Percentiles rank a stretch among this genome's conserved stretches.
Evolutionary conservation across 2,329 filamentous ascomycete species (phyloP).

Genomic region (Talaromyces pinophilus): DNA sequence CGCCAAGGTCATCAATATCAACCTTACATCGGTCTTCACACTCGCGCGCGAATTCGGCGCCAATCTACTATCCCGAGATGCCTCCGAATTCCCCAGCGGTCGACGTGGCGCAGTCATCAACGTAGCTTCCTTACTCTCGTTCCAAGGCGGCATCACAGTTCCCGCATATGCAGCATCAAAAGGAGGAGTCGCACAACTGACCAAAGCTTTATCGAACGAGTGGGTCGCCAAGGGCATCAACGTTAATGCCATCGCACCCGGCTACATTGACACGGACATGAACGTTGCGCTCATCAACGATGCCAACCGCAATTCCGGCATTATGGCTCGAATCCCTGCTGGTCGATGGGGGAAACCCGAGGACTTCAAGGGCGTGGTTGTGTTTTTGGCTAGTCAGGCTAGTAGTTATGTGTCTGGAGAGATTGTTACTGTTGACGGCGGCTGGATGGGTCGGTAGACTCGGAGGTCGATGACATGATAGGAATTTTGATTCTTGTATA

Average conservation of each 20-base stretch:
- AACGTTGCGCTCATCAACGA: conserved; percentile 79
- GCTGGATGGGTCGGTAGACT: conserved; percentile 81
- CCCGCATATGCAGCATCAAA: conserved; percentile 86
- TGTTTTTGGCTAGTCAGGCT: conserved; percentile 75
- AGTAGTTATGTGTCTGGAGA: conserved; percentile 82
- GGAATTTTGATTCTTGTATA: neutral
- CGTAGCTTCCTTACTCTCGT: conserved; percentile 75
- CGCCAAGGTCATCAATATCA: conserved; percentile 74
- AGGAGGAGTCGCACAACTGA: conserved; percentile 80
- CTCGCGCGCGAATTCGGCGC: conserved; percentile 41
- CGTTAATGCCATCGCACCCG: conserved; percentile 86
- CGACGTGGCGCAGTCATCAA: conserved; percentile 67
- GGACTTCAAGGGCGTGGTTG: conserved; percentile 81
- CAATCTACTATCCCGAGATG: conserved; percentile 35
- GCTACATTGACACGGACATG: conserved; percentile 94
- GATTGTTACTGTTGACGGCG: conserved; percentile 80
- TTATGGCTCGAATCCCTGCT: conserved; percentile 77
- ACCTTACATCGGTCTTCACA: conserved; percentile 78
- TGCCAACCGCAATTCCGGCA: conserved; percentile 67
- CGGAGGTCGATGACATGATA: neutral
- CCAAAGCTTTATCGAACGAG: conserved; percentile 82
- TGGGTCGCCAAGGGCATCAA: conserved; percentile 78
- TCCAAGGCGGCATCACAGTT: conserved; percentile 85
- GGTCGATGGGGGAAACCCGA: conserved; percentile 80
- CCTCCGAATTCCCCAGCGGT: conserved; percentile 33